A percentile compares a stretch with the other conserved stretches of the same genome.
phyloP scores from a whole-genome alignment of 371 early-diverging fungal genomes.

The Mucor mucedo region DNA sequence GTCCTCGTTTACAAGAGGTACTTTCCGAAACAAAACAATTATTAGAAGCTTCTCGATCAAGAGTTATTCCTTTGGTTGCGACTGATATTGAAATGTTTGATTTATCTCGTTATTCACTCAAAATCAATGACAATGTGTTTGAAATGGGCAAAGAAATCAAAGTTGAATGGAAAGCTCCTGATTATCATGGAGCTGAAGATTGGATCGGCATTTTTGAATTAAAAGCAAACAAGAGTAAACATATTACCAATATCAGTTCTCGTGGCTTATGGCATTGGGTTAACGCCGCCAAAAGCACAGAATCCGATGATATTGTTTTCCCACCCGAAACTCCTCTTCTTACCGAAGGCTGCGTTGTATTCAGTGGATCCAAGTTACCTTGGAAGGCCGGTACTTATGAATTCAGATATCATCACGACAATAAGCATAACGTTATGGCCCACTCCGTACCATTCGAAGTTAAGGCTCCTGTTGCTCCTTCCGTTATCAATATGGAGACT shows the following conservation, averaged over 20 bases:
- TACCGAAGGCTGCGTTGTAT: constrained; percentile 51
- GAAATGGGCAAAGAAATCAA: constrained; percentile 75
- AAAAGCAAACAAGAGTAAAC: constrained; percentile 69
- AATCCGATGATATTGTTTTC: constrained; percentile 18
- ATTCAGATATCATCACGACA: constrained; percentile 88
- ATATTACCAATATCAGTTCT: constrained; percentile 77
- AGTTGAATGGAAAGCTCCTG: constrained; percentile 76
- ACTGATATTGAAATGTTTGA: constrained; percentile 60
- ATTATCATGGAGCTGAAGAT: constrained; percentile 74
- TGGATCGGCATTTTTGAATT: constrained; percentile 94
- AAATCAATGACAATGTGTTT: constrained; percentile 32
- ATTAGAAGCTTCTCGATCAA: constrained; percentile 53
- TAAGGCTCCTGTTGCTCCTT: constrained; percentile 25
- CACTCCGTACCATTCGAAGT: constrained; percentile 82
- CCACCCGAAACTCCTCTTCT: constrained; percentile 30
- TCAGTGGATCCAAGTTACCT: constrained; percentile 70
- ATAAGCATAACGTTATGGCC: constrained; percentile 84
- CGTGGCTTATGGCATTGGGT: constrained; percentile 69
- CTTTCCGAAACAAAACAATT: constrained; percentile 61
- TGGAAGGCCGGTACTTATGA: constrained; percentile 90
- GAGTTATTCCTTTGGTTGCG: constrained; percentile 46
- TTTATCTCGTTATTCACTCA: constrained; percentile 53
- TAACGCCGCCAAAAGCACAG: constrained; percentile 11
- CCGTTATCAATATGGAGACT: constrained; percentile 24
- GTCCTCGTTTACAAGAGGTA: constrained; percentile 63